These are phyloP conservation scores for Clavispora carvajalis DNA, from an alignment of 805 yeast genomes.

Conservation along the genomic window DNA sequence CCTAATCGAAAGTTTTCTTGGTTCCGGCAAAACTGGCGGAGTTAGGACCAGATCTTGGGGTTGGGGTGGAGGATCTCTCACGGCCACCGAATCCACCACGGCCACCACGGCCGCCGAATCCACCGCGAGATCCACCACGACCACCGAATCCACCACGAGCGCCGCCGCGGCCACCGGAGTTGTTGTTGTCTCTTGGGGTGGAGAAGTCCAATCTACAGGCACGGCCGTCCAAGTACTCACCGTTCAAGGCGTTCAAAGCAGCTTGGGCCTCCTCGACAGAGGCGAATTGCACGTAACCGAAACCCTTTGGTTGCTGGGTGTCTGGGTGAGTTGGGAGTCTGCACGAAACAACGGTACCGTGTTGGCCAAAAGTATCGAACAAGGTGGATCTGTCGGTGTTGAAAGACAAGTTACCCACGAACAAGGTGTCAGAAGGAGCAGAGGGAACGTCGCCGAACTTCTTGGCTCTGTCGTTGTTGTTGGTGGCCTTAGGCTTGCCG, in stretches of 20 bases:
- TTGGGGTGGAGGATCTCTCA: constrained; percentile 46
- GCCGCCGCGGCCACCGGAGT: constrained; percentile 29
- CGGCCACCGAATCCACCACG: constrained; percentile 26
- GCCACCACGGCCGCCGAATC: constrained; percentile 15
- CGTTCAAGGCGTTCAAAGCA: constrained; percentile 83
- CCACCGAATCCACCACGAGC: constrained; percentile 23
- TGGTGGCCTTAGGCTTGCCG: constrained; percentile 65
- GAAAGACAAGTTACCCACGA: constrained; percentile 94
- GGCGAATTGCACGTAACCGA: constrained; percentile 93
- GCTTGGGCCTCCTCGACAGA: constrained; percentile 84
- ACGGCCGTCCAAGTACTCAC: constrained; percentile 85
- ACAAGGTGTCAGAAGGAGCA: constrained; percentile 91
- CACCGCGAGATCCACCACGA: constrained; percentile 17
- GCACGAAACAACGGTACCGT: constrained; percentile 81
- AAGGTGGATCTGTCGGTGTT: constrained; percentile 77
- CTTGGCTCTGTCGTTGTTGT: constrained; percentile 72
- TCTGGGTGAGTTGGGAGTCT: constrained; percentile 98
- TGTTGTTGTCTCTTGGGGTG: constrained; percentile 65
- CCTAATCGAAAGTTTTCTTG: constrained; percentile 75
- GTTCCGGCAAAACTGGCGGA: constrained; percentile 73
- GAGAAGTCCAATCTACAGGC: constrained; percentile 93
- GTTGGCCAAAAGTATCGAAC: constrained; percentile 64
- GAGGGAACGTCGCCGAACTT: constrained; percentile 88
- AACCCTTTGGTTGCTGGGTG: constrained; percentile 98
- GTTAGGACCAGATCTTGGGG: constrained; percentile 64